Evolutionary conservation across 495 filamentous ascomycete species (phyloP), one percentile per base, ranked within the genome.

Genomic region (Penicillium cosmopolitanum): DNA sequence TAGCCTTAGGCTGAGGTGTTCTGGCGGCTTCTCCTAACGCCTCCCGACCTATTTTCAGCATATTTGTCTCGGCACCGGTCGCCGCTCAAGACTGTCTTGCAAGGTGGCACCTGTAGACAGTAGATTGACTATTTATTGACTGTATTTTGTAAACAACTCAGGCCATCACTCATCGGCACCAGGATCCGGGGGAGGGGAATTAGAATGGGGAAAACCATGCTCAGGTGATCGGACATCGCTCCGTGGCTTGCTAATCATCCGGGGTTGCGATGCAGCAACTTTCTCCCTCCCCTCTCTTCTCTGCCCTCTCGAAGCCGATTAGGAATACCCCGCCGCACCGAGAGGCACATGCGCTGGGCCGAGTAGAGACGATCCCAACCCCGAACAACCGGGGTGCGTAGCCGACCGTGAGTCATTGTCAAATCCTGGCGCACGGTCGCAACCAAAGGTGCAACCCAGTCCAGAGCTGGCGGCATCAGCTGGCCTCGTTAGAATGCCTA

Each of bases 331-430:
- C 55, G 57, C 58, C 48, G 50, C 36, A 18, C 50, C 28, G 51
- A 52, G 57, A 48, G 42, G 50, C 58, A 65, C 63, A 65, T 65
- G 57, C 60, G 15, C 38, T 55, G 34, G 43, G 50, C 53, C 36
- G 35, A 57, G 33, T 47, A 38, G 42, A 18, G 34, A 35, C 56
- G 51, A 55, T 47, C 47, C 16, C 48, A 42, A 35, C 40, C 51
- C 53, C 58, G 42, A 56, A 19, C n/a, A 33, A 35, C 10, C 42
- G 53, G 35, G 58, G 55, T 47, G 42, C 25, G 31, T 56, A 63
- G 63, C 57, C 60, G 55, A 66, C 61, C 51, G 57, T 69, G 67
- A 70, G 56, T 70, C 67, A 70, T 56, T 46, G 28, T 31, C 28
- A 31, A 31, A 31, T 31, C 6, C 25, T 34, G 15, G 55, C 62